Evolutionary conservation across 495 filamentous ascomycete genomes (phyloP).

Genomic region (Penicillium simplicissimum): DNA sequence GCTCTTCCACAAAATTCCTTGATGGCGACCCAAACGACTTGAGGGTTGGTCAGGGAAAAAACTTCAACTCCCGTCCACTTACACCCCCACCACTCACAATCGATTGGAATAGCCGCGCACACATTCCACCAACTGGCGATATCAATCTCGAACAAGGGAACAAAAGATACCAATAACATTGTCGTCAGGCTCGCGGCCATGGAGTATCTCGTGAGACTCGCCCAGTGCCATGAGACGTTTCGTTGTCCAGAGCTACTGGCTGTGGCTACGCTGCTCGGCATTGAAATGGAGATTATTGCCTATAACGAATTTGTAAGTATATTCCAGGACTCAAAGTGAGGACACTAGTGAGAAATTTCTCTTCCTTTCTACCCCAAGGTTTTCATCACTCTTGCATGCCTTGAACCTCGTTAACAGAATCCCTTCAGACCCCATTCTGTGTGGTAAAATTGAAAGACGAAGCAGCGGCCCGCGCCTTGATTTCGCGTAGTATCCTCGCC

Average conservation of each 20-base stretch:
- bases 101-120: neutral
- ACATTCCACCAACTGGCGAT: neutral
- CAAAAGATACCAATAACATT: neutral
- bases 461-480: conserved; percentile 62
- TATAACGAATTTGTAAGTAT: conserved; percentile 71
- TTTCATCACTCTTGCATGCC: neutral
- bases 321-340: neutral
- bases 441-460: conserved; percentile 68
- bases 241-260: conserved; percentile 83
- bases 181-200: conserved; percentile 34
- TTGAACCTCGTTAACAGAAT: conserved; percentile 17
- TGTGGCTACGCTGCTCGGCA: conserved; percentile 65
- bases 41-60: conserved; percentile 3
- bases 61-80: conserved; percentile 18
- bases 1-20: neutral
- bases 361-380: neutral
- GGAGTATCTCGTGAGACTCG: conserved; percentile 89
- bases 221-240: conserved; percentile 87
- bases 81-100: conserved; percentile 20
- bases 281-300: conserved; percentile 67
- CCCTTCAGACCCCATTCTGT: conserved; percentile 78
- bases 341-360: neutral
- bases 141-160: neutral
- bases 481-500: conserved; percentile 74
- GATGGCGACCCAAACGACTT: conserved; percentile 2